Evolutionary conservation across 108 stramenopile species (phyloP), one percentile per base, ranked within the genome.

Genomic region (Pseudonitzschia delicatissima): DNA sequence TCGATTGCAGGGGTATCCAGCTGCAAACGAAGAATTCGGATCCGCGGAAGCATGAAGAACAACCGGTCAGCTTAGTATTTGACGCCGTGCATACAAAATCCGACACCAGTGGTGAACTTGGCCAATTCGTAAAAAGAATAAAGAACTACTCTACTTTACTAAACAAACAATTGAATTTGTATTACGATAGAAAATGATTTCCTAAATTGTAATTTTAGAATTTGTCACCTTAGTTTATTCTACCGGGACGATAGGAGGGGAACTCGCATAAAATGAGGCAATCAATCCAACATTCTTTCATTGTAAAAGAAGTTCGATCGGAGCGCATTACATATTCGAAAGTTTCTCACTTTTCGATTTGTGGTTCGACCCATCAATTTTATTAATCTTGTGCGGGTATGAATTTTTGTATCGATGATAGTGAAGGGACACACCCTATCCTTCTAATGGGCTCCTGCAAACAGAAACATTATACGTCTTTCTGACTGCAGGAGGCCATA

Each of bases 401-500:
- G 35, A 33, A 35, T 57, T 57, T 20, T 36, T 32, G 2, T 18
- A 3, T 21, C 2, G 20, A 21, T 21, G 47, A 48, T 48, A 48
- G 7, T 48, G 47, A 48, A 48, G 47, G 47, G 47, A 48, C 47
- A 48, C 7, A 48, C 23, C 47, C 47, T 23, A 23, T 23, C 47
- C 23, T 48, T 48, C 1, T 48, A 23, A 70, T 64, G 71, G 71
- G 71, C 71, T 71, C 71, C 57, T 64, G 62, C 51, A 64, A 53
- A 64, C 71, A 71, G 49, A 64, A 40, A 21, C 20, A 62, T 48
- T 21, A 48, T 21, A 20, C 21, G 60, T 63, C 8, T 50, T 29
- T 53, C 32, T 71, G 71, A 51, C 52, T 71, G 52, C 71, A 71
- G 55, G 49, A 71, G 71, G 71, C 71, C 71, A 71, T 32, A 42